A percentile compares a stretch with the other conserved stretches of the same genome.
Evolutionary conservation across 768 basidiomycete genomes (phyloP).

Genomic region (Paxillus rubicundulus): DNA sequence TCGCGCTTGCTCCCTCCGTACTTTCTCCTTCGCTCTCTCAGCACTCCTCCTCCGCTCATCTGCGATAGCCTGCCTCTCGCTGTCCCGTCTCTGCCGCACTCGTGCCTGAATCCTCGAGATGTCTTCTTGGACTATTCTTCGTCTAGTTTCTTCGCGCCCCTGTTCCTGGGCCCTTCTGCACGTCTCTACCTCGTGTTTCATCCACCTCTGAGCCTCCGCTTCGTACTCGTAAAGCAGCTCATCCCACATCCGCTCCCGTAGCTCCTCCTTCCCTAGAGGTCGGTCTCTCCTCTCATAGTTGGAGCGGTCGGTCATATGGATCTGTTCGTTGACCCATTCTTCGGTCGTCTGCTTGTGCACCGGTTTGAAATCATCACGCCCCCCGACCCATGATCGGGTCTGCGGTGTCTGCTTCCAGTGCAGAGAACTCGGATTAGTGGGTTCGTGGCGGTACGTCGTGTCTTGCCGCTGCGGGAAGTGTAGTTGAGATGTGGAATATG

Average conservation of each 20-base stretch:
- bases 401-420: conserved; percentile 31
- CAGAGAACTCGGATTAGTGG: conserved; percentile 10
- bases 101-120: conserved; percentile 51
- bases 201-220: conserved; percentile 51
- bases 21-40: conserved; percentile 40
- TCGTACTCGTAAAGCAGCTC: conserved; percentile 52
- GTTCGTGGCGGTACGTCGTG: conserved; percentile 14
- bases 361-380: conserved; percentile 48
- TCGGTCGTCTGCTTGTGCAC: conserved; percentile 52
- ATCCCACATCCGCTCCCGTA: conserved; percentile 46
- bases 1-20: conserved; percentile 41
- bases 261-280: conserved; percentile 27
- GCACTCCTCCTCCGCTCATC: conserved; percentile 44
- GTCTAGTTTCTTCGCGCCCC: conserved; percentile 43
- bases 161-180: conserved; percentile 44
- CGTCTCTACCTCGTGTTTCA: conserved; percentile 47
- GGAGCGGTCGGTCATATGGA: conserved; percentile 35
- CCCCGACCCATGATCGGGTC: conserved; percentile 42
- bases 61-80: conserved; percentile 44
- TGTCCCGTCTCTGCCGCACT: conserved; percentile 48
- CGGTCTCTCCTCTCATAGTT: conserved; percentile 24
- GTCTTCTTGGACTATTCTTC: conserved; percentile 52
- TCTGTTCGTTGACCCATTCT: conserved; percentile 62
- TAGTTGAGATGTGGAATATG: conserved; percentile 17
- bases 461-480: conserved; percentile 22